phyloP scores from a whole-genome alignment of 2,329 filamentous ascomycete species.

The Sclerotinia subarctica region DNA sequence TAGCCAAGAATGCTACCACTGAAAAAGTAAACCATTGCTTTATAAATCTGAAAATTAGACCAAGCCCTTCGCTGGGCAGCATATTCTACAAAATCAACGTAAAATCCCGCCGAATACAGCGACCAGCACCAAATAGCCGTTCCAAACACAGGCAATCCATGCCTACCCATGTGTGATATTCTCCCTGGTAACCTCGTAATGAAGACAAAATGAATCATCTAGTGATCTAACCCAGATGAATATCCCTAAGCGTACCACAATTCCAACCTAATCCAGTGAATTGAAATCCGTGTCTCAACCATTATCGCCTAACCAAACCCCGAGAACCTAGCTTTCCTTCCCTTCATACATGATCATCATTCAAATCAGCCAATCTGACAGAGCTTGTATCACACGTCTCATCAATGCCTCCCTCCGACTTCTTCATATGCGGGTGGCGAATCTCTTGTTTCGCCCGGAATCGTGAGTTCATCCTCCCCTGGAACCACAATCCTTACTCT shows the following conservation, averaged over 20 bases:
- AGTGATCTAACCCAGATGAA: background rate
- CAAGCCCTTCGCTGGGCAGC: background rate
- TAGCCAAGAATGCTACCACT: background rate
- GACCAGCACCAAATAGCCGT: background rate
- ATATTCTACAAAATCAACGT: background rate
- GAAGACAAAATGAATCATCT: background rate
- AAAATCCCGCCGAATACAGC: background rate
- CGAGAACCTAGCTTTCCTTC: background rate
- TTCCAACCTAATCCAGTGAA: background rate
- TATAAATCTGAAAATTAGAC: background rate
- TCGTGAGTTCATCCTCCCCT: conserved; percentile 19
- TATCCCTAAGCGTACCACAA: background rate
- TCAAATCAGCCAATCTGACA: too few relatives aligned
- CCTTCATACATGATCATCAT: conserved; percentile 1
- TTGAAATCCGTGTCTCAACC: background rate
- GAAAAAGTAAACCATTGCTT: background rate
- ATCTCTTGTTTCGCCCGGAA: conserved; percentile 19
- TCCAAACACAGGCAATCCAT: background rate
- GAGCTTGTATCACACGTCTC: background rate
- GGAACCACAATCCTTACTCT: conserved; percentile 21
- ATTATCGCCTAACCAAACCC: background rate
- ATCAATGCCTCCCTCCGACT: background rate
- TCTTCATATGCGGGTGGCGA: conserved; percentile 18
- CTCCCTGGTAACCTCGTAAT: background rate
- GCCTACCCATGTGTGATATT: background rate